A percentile compares a stretch with the other conserved stretches of the same genome.
Evolutionary conservation across 768 basidiomycete species (phyloP).

Genomic region (Russula compacta): DNA sequence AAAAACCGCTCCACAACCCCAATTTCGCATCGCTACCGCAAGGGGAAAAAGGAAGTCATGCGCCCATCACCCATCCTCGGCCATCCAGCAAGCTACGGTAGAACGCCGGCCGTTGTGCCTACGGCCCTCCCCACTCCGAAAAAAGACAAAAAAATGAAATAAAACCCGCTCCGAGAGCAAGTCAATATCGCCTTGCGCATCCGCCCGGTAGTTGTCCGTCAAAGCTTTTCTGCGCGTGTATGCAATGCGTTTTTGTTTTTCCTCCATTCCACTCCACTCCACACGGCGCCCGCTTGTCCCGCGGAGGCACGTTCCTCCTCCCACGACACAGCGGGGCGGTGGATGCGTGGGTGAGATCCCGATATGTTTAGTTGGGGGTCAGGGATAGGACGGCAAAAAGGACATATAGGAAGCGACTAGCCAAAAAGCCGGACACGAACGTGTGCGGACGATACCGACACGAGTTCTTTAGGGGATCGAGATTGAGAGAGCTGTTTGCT

Average conservation of each 20-base stretch:
- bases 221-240: not conserved
- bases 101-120: not conserved
- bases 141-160: not conserved
- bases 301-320: not conserved
- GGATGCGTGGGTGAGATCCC: not conserved
- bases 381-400: too few species aligned
- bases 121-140: too few species aligned
- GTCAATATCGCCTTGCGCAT: too few species aligned
- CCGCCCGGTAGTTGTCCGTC: not conserved
- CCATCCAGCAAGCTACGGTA: not conserved
- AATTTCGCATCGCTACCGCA: not conserved
- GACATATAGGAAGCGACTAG: too few species aligned
- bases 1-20: not conserved
- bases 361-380: not conserved
- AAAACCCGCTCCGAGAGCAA: too few species aligned
- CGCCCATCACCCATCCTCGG: not conserved
- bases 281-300: not conserved
- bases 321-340: conserved; percentile 14
- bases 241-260: not conserved
- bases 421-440: not conserved
- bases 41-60: not conserved
- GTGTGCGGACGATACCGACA: not conserved
- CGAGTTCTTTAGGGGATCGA: not conserved
- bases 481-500: not conserved
- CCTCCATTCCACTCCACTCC: conserved; percentile 1